Evolutionary conservation across 2,329 filamentous ascomycete genomes (phyloP).

Genomic region (Aspergillus proliferans): DNA sequence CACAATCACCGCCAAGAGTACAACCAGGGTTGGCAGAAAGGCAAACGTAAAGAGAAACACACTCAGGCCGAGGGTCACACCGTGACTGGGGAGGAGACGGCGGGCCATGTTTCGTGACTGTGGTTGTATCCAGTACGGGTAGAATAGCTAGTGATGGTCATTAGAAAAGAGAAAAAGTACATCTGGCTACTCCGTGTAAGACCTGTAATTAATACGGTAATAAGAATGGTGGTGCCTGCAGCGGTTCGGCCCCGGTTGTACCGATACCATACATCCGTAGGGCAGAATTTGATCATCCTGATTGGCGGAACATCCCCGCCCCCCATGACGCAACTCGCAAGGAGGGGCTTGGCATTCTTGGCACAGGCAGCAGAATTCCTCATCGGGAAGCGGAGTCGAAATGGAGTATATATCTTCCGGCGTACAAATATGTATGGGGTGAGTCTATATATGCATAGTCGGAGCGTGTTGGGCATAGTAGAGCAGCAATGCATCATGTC

Average conservation of each 20-base stretch:
- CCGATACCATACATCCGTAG: neutral
- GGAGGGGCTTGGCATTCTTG: neutral
- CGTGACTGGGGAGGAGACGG: slow-evolving; percentile 21
- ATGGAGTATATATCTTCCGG: no score
- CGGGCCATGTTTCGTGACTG: slow-evolving; percentile 20
- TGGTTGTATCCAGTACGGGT: no score
- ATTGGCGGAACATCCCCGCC: neutral
- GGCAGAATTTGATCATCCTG: neutral
- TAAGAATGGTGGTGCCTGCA: neutral
- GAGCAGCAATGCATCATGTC: no score
- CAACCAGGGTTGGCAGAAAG: slow-evolving; percentile 28
- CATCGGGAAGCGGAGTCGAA: no score
- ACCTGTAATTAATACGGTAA: no score
- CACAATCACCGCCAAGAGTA: slow-evolving; percentile 25
- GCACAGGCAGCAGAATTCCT: neutral
- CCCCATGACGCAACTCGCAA: no score
- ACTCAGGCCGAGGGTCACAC: slow-evolving; percentile 24
- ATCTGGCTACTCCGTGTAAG: no score
- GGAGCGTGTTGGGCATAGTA: no score
- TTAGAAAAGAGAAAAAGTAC: no score
- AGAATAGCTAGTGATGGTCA: neutral
- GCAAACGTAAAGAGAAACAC: slow-evolving; percentile 29
- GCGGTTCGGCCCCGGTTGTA: neutral
- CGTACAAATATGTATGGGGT: neutral
- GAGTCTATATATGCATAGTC: neutral